Evolutionary conservation across 768 basidiomycete species (phyloP).

Genomic region (Agaricus sinodeliciosus): DNA sequence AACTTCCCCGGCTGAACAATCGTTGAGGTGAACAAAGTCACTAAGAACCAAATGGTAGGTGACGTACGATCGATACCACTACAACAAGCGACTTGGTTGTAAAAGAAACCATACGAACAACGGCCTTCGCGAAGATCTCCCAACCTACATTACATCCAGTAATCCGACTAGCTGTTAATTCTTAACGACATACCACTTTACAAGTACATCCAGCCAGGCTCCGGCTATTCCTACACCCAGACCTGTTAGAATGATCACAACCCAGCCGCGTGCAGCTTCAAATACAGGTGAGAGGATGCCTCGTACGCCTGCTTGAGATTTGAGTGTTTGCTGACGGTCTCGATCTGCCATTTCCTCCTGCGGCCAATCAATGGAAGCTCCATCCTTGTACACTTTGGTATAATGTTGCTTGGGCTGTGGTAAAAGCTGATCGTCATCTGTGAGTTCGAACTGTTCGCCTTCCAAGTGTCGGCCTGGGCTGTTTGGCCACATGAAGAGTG

Average conservation of each 20-base stretch:
- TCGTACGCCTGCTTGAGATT: constrained; percentile 46
- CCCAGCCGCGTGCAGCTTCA: constrained; percentile 57
- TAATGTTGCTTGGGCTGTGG: constrained; percentile 19
- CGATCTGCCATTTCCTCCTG: constrained; percentile 60
- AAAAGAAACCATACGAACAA: constrained; percentile 64
- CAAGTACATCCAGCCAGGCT: constrained; percentile 67
- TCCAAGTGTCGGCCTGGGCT: background rate
- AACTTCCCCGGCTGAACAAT: constrained; percentile 50
- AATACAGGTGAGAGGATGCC: constrained; percentile 48
- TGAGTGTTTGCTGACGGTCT: constrained; percentile 42
- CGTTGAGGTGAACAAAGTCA: background rate
- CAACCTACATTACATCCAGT: constrained; percentile 35
- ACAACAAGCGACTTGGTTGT: constrained; percentile 68
- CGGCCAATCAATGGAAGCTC: constrained; percentile 63
- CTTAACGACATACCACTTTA: constrained; percentile 50
- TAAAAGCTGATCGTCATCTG: constrained; percentile 34
- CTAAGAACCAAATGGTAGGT: background rate
- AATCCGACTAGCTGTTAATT: background rate
- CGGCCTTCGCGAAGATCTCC: constrained; percentile 64
- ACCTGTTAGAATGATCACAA: constrained; percentile 61
- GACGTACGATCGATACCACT: constrained; percentile 54
- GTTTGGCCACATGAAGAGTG: background rate
- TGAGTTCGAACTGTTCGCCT: constrained; percentile 36
- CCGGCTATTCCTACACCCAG: constrained; percentile 62
- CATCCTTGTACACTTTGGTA: constrained; percentile 44